Conservation (phyloP, 805 yeast species). For the Kuraishia molischiana region DNA sequence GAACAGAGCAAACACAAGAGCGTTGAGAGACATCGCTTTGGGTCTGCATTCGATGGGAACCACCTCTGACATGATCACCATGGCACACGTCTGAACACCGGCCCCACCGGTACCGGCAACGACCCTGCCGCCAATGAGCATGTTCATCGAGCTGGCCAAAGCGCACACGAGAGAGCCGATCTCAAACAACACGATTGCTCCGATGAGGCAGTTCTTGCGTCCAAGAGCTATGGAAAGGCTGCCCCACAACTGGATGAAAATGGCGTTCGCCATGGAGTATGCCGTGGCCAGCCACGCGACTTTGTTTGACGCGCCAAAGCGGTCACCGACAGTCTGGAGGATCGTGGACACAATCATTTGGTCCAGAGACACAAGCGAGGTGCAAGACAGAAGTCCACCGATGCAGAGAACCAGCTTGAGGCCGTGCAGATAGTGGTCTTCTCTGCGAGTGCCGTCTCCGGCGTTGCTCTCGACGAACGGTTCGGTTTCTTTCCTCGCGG, state of each 20-base stretch:
- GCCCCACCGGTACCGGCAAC: conserved; percentile 68
- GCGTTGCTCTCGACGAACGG: conserved; percentile 11
- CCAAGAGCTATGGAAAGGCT: conserved; percentile 47
- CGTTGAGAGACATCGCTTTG: conserved; percentile 25
- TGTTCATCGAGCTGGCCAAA: conserved; percentile 39
- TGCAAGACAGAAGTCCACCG: conserved; percentile 6
- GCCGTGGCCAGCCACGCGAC: conserved; percentile 54
- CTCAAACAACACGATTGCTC: conserved; percentile 44
- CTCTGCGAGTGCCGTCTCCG: conserved; percentile 26
- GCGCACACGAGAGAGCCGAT: conserved; percentile 56
- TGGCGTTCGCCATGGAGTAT: conserved; percentile 42
- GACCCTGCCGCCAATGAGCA: conserved; percentile 63
- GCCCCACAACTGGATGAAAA: conserved; percentile 49
- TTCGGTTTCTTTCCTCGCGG: too few species aligned
- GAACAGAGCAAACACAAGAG: conserved; percentile 36
- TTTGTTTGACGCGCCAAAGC: conserved; percentile 38
- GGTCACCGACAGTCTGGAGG: conserved; percentile 35
- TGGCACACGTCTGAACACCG: conserved; percentile 48
- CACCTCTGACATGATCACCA: conserved; percentile 47
- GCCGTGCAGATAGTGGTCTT: conserved; percentile 16
- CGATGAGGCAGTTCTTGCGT: conserved; percentile 37
- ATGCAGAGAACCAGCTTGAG: conserved; percentile 6
- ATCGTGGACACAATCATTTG: conserved; percentile 49
- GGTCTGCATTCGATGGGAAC: conserved; percentile 34
- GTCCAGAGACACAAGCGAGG: conserved; percentile 35